A percentile compares a stretch with the other conserved stretches of the same genome.
Conservation (phyloP, 2,329 filamentous ascomycete genomes). For the Myriangium duriaei region DNA sequence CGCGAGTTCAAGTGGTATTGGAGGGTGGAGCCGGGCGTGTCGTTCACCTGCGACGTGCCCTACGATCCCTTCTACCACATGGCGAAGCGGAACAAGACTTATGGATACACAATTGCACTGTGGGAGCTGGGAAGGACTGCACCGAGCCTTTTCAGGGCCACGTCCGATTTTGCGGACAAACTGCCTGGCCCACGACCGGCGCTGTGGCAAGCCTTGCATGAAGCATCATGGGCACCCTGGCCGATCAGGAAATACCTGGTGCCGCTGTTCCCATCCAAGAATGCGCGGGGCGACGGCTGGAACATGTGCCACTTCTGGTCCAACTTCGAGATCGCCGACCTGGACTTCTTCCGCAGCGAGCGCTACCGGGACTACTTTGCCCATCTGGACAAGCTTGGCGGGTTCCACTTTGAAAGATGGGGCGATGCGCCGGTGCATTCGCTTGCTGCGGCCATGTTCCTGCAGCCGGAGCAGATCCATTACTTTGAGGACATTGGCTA, state of each 20-base stretch:
- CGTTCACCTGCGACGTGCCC: conserved; percentile 38
- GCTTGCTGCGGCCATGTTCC: conserved; percentile 42
- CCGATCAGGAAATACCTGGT: conserved; percentile 31
- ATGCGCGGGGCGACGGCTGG: conserved; percentile 28
- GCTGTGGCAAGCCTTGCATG: conserved; percentile 12
- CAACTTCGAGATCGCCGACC: conserved; percentile 41
- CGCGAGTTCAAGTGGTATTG: conserved; percentile 46
- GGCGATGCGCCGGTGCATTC: conserved; percentile 41
- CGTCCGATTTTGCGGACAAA: conserved; percentile 34
- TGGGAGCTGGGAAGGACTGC: conserved; percentile 34
- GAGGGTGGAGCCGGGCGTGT: conserved; percentile 47
- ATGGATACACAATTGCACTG: conserved; percentile 41
- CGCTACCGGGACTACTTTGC: conserved; percentile 38
- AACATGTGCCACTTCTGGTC: conserved; percentile 40
- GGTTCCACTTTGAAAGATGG: conserved; percentile 37
- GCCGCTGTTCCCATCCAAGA: conserved; percentile 8
- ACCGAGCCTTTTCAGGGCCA: conserved; percentile 34
- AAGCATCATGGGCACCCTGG: conserved; percentile 12
- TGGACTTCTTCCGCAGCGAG: conserved; percentile 37
- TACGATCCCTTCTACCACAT: conserved; percentile 29
- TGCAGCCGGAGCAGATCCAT: conserved; percentile 39
- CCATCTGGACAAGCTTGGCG: conserved; percentile 37
- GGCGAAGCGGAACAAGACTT: conserved; percentile 23
- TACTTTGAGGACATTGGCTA: conserved; percentile 35
- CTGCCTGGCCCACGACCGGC: conserved; percentile 17